A percentile compares a stretch with the other conserved stretches of the same genome.
phyloP scores from a whole-genome alignment of 2,329 filamentous ascomycete species.

The Arthrobotrys musiformis region DNA sequence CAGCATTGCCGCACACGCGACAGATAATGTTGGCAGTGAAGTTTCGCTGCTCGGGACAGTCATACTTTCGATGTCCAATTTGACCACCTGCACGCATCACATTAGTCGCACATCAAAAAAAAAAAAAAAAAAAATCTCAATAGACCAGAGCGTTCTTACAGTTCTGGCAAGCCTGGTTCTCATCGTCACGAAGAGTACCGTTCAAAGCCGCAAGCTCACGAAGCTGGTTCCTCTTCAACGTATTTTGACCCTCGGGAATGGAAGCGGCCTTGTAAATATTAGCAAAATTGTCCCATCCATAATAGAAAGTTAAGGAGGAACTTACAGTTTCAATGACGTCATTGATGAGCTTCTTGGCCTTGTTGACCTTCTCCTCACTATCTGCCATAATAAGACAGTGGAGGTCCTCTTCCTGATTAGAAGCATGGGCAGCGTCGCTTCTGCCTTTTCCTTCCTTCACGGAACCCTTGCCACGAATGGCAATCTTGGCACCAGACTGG shows the following conservation, averaged over 20 bases:
- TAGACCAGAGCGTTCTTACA: too few species aligned
- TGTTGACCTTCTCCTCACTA: slow-evolving; percentile 99
- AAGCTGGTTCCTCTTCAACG: slow-evolving; percentile 97
- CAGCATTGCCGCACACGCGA: slow-evolving; percentile 95
- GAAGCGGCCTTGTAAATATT: slow-evolving; percentile 80
- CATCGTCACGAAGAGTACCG: slow-evolving; percentile 97
- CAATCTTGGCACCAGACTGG: slow-evolving; percentile 97
- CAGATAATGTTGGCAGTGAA: slow-evolving; percentile 99
- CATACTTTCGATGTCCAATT: slow-evolving; percentile 98
- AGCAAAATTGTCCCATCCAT: slow-evolving; percentile 54
- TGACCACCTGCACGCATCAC: slow-evolving; percentile 73
- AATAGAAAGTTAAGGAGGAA: slow-evolving; percentile 58
- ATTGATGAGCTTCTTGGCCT: slow-evolving; percentile 97
- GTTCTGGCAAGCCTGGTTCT: slow-evolving; percentile 99
- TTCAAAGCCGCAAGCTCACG: slow-evolving; percentile 97
- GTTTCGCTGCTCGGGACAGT: slow-evolving; percentile 96
- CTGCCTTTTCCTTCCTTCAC: slow-evolving; percentile 99
- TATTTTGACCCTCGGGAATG: slow-evolving; percentile 97
- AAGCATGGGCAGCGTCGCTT: slow-evolving; percentile 97
- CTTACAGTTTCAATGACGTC: slow-evolving; percentile 98
- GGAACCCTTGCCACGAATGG: slow-evolving; percentile 98
- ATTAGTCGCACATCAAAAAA: slow-evolving; percentile 57
- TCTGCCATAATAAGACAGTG: slow-evolving; percentile 99
- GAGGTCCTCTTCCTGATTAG: slow-evolving; percentile 99
- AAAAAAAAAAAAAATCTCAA: slow-evolving; percentile 10